Evolutionary conservation across 768 basidiomycete genomes (phyloP).

Genomic region (Collybia sp.): DNA sequence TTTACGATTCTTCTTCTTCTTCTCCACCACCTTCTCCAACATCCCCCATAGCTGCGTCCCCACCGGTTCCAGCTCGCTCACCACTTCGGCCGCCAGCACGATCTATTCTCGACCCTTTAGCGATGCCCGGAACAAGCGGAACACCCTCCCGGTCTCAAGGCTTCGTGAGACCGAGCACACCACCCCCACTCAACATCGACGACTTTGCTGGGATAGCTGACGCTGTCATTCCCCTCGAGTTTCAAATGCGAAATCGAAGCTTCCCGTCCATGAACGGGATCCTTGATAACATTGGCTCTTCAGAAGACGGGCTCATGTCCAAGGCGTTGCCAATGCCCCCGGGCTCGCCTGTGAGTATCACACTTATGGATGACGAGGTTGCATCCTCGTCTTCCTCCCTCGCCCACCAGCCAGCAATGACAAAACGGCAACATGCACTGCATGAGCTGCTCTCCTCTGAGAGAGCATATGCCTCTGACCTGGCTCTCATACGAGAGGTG

Average conservation of each 20-base stretch:
- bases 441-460: constrained; percentile 77
- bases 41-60: constrained; percentile 24
- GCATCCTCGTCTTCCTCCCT: constrained; percentile 17
- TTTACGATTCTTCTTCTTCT: constrained; percentile 19
- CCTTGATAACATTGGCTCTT: constrained; percentile 16
- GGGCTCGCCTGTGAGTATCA: constrained; percentile 20
- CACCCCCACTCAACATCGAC: constrained; percentile 17
- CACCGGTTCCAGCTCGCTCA: constrained; percentile 29
- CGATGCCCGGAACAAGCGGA: constrained; percentile 6
- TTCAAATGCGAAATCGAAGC: constrained; percentile 22
- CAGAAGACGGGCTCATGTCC: constrained; percentile 10
- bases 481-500: constrained; percentile 71
- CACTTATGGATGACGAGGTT: constrained; percentile 17
- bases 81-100: constrained; percentile 29
- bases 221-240: constrained; percentile 10
- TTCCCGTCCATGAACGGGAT: constrained; percentile 18
- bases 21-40: constrained; percentile 12
- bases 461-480: constrained; percentile 78
- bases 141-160: constrained; percentile 5
- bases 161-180: constrained; percentile 14
- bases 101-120: constrained; percentile 14
- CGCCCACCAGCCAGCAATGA: constrained; percentile 29
- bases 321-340: constrained; percentile 20
- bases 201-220: constrained; percentile 20
- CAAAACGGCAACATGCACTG: constrained; percentile 75